Percentiles rank a stretch among this genome's conserved stretches.
Evolutionary conservation across 2,329 filamentous ascomycete genomes (phyloP).

Genomic region (Phialophora tarda): DNA sequence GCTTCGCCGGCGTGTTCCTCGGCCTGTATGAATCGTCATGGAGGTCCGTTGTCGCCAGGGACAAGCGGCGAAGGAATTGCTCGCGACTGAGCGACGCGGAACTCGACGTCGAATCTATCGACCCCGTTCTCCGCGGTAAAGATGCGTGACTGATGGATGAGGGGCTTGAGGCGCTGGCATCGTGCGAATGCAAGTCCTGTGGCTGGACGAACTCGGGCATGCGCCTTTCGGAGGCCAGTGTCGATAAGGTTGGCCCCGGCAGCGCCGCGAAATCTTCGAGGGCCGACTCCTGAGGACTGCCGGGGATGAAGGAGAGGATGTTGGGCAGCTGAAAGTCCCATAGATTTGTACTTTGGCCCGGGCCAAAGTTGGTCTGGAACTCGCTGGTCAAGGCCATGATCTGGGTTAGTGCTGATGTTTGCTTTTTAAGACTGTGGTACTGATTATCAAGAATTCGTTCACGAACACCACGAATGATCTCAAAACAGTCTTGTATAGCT

Average conservation of each 20-base stretch:
- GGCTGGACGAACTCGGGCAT: conserved; percentile 25
- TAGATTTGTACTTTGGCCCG: conserved; percentile 1
- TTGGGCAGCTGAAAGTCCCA: conserved; percentile 14
- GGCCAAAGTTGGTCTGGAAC: background rate
- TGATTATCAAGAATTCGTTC: conserved; percentile 2
- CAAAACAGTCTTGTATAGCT: conserved; percentile 6
- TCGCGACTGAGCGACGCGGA: conserved; percentile 15
- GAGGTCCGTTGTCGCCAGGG: conserved; percentile 21
- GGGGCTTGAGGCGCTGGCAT: background rate
- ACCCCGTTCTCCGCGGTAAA: background rate
- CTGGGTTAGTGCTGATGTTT: background rate
- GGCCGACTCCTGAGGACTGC: background rate
- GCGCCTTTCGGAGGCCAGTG: background rate
- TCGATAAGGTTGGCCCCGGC: background rate
- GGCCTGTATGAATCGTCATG: conserved; percentile 27
- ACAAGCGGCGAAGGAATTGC: conserved; percentile 28
- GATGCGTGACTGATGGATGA: conserved; percentile 12
- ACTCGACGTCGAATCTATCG: conserved; percentile 16
- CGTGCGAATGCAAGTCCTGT: conserved; percentile 16
- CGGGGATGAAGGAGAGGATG: background rate
- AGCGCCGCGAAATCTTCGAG: background rate
- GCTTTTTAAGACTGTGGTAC: background rate
- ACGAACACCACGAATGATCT: conserved; percentile 1
- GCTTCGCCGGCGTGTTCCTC: conserved; percentile 23
- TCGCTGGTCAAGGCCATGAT: conserved; percentile 8